Percentiles rank a stretch among this genome's conserved stretches.
phyloP scores from a whole-genome alignment of 768 basidiomycete genomes.

The Russula lepida region DNA sequence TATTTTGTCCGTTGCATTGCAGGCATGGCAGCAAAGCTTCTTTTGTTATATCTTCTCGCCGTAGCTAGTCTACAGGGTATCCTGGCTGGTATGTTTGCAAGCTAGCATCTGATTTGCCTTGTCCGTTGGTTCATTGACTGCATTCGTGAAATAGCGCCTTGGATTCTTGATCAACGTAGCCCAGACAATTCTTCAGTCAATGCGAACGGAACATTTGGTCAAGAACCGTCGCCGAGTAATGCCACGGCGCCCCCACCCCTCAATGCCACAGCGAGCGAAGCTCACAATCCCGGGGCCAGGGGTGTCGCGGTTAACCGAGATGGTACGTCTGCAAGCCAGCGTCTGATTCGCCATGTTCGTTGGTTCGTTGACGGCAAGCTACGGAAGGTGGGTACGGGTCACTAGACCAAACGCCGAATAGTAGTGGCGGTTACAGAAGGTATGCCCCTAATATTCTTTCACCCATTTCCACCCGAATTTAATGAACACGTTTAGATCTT shows the following conservation, averaged over 20 bases:
- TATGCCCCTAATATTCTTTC: no score
- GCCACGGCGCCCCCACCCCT: no score
- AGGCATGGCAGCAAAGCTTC: constrained; percentile 8
- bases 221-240: no score
- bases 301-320: neutral
- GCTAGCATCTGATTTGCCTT: neutral
- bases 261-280: no score
- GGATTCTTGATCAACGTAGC: neutral
- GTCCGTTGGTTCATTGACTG: neutral
- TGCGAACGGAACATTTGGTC: no score
- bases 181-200: no score
- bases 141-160: neutral
- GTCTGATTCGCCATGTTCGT: neutral
- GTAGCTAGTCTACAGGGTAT: neutral
- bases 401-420: no score
- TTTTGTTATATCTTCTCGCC: constrained; percentile 3
- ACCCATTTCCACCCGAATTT: no score
- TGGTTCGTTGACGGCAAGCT: neutral
- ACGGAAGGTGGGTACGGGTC: no score
- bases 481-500: no score
- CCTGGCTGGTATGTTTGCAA: neutral
- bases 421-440: no score
- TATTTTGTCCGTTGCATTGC: neutral
- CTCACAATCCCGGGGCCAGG: no score
- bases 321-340: neutral